A percentile compares a stretch with the other conserved stretches of the same genome.
Conservation (phyloP, 2,329 filamentous ascomycete species). For the Pseudogymnoascus sp. region DNA sequence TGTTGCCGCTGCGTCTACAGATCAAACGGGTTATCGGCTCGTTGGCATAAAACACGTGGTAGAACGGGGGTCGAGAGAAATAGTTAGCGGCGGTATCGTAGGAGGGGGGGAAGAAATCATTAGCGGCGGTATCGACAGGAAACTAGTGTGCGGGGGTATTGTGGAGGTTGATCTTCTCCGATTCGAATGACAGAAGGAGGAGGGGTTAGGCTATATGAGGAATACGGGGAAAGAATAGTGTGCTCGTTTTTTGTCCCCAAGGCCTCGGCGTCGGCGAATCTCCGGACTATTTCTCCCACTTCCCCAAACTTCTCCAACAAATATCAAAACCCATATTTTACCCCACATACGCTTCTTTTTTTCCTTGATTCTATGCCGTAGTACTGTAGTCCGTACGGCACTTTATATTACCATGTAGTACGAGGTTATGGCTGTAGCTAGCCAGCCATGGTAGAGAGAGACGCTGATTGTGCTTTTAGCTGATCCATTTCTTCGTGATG, state of each 20-base stretch:
- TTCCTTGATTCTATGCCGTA: background rate
- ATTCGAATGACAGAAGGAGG: background rate
- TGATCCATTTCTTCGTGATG: background rate
- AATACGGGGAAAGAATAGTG: background rate
- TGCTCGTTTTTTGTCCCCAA: background rate
- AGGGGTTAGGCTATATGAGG: background rate
- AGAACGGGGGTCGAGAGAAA: background rate
- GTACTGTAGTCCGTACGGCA: background rate
- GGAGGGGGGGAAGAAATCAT: background rate
- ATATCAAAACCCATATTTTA: background rate
- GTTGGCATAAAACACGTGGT: background rate
- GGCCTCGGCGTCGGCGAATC: background rate
- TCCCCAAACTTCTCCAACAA: conserved; percentile 1
- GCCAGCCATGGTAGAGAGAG: background rate
- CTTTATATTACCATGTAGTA: background rate
- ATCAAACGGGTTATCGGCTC: background rate
- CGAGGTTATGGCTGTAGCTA: background rate
- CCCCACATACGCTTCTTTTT: background rate
- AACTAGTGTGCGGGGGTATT: background rate
- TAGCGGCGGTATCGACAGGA: conserved; percentile 1
- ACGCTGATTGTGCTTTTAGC: background rate
- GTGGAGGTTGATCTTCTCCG: background rate
- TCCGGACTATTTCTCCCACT: background rate
- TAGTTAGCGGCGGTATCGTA: background rate
- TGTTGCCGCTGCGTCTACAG: background rate